Evolutionary conservation across 75 land plant genomes (phyloP), one percentile per base, ranked within the genome.

Genomic region (Cupressus sempervirens): DNA sequence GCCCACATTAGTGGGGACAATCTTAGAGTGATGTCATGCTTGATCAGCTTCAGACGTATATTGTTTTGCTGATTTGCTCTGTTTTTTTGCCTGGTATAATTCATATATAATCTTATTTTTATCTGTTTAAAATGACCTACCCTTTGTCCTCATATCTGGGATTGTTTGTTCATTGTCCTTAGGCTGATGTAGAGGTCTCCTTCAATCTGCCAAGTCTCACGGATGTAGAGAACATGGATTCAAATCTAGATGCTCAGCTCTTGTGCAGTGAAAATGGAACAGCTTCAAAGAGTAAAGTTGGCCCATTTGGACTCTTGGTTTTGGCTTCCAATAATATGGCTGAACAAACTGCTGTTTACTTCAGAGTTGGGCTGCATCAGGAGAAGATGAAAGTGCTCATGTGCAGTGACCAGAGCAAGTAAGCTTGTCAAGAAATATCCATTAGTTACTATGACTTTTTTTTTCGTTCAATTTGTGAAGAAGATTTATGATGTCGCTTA

Each of bases 381-480:
- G 4, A 76, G 6, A 15, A 38, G 36, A 14, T 76, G 35, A 76
- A 50, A 50, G 53, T 50, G 12, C 53, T 50, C 12, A 50, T 50
- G 53, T 50, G 53, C 53, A 50, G 53, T 79, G 95, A 95, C 83
- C 94, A 91, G 35, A 90, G 86, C 87, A 93, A 36, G 43, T 48
- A 58, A 81, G 29, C 9, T 26, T 65, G 68, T 3, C 4, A 65
- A 26, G 46, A 48, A 48, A 48, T 48, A 1, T 0, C 9, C 50
- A 48, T 8, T 46, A 45, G 46, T 45, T 45, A 4, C 7, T 45
- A 46, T 46, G 7, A 46, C 0, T 46, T 46, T 46, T 46, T 7
- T n/a, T n/a, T n/a, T n/a, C n/a, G n/a, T n/a, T n/a, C n/a, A 38
- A 38, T 38, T 38, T 38, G 40, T 38, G 40, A 38, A 38, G 40